Percentiles rank a stretch among this genome's conserved stretches.
phyloP scores from a whole-genome alignment of 805 yeast genomes.

The Starmerella stigmatis region DNA sequence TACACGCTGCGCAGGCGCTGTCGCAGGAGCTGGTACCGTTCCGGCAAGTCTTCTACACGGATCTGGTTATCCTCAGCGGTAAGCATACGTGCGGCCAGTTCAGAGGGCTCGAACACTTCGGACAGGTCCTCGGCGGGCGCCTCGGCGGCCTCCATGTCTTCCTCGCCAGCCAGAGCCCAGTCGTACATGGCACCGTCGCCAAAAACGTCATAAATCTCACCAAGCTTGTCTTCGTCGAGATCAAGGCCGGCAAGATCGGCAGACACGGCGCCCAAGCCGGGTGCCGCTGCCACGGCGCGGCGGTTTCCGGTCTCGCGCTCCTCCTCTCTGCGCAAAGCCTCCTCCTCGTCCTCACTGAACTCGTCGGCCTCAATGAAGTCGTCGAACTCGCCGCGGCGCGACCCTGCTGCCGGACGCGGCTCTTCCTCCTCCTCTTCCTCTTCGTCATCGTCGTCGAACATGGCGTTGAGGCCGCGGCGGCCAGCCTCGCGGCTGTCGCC shows the following conservation, averaged over 20 bases:
- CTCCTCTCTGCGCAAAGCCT: slow-evolving; percentile 52
- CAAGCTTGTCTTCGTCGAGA: slow-evolving; percentile 79
- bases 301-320: slow-evolving; percentile 35
- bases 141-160: slow-evolving; percentile 31
- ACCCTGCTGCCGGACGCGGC: slow-evolving; percentile 13
- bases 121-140: slow-evolving; percentile 37
- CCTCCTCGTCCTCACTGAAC: slow-evolving; percentile 55
- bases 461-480: slow-evolving; percentile 40
- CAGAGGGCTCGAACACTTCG: slow-evolving; percentile 91
- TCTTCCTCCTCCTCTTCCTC: slow-evolving; percentile 33
- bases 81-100: slow-evolving; percentile 77
- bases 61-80: slow-evolving; percentile 87
- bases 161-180: slow-evolving; percentile 94
- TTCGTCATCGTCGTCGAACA: slow-evolving; percentile 54
- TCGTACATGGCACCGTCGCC: slow-evolving; percentile 97
- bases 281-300: slow-evolving; percentile 9
- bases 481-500: slow-evolving; percentile 29
- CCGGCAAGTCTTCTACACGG: slow-evolving; percentile 82
- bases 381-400: slow-evolving; percentile 64
- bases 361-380: slow-evolving; percentile 98
- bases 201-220: slow-evolving; percentile 86
- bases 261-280: slow-evolving; percentile 17
- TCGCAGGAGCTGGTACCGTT: slow-evolving; percentile 75
- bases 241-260: slow-evolving; percentile 44
- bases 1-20: slow-evolving; percentile 56